A percentile compares a stretch with the other conserved stretches of the same genome.
Evolutionary conservation across 176 grass and related monocot species (phyloP).

Genomic region (Musa troglodytarum): DNA sequence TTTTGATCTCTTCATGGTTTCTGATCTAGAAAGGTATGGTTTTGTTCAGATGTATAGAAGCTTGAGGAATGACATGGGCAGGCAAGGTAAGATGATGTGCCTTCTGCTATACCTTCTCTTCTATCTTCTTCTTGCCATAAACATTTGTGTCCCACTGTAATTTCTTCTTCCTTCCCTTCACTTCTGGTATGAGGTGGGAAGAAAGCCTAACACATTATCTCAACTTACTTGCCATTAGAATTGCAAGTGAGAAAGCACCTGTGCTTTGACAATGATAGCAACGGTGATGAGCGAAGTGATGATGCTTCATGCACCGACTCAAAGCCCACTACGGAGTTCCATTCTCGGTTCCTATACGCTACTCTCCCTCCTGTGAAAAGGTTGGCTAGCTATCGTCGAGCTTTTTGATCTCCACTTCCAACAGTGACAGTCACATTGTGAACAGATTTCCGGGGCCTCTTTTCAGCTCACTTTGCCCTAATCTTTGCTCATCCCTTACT

Average conservation of each 20-base stretch:
- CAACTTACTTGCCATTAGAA: constrained; percentile 35
- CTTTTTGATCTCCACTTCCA: constrained; percentile 17
- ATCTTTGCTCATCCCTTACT: background rate
- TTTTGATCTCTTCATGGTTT: too few relatives aligned
- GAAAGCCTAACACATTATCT: too few relatives aligned
- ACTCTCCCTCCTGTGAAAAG: constrained; percentile 57
- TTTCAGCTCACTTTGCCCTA: constrained; percentile 21
- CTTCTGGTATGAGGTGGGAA: too few relatives aligned
- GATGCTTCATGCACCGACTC: constrained; percentile 20
- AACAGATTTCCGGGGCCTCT: constrained; percentile 17
- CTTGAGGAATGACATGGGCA: constrained; percentile 38
- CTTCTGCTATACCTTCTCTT: background rate
- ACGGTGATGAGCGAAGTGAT: constrained; percentile 53
- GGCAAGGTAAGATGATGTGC: constrained; percentile 38
- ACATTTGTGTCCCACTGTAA: background rate
- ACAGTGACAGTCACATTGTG: constrained; percentile 16
- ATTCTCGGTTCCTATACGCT: constrained; percentile 32
- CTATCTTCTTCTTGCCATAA: background rate
- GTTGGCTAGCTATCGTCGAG: constrained; percentile 24
- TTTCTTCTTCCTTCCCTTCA: background rate
- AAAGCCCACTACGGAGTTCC: constrained; percentile 44
- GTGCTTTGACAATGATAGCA: constrained; percentile 27
- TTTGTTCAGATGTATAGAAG: constrained; percentile 72
- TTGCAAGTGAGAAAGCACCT: constrained; percentile 41
- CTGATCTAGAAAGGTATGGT: background rate